Evolutionary conservation across 2,329 filamentous ascomycete species (phyloP).

Genomic region (Penicillium sp.): DNA sequence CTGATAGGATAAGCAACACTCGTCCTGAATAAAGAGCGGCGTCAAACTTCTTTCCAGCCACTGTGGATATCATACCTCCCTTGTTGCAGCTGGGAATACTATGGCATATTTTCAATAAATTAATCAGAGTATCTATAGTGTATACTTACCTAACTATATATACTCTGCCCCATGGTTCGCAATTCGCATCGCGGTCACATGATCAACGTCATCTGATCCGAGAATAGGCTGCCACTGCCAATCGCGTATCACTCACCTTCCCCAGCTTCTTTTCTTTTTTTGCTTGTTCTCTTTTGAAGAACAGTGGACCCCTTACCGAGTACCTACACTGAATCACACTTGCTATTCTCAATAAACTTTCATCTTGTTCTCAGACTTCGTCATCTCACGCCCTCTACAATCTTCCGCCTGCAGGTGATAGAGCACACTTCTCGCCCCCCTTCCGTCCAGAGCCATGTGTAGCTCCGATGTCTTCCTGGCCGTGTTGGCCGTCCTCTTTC

Average conservation of each 20-base stretch:
- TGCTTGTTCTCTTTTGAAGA: neutral
- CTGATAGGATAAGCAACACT: no score
- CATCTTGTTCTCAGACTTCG: neutral
- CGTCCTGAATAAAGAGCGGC: no score
- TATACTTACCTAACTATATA: no score
- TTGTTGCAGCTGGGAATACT: no score
- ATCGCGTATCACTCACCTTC: neutral
- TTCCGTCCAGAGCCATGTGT: conserved; percentile 52
- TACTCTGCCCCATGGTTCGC: no score
- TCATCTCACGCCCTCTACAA: neutral
- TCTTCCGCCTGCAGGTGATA: conserved; percentile 17
- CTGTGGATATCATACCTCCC: no score
- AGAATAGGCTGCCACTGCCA: conserved; percentile 14
- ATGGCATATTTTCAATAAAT: no score
- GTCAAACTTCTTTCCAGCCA: no score
- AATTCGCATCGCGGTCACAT: conserved; percentile 10
- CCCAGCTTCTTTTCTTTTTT: neutral
- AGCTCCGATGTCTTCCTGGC: conserved; percentile 65
- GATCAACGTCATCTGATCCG: conserved; percentile 25
- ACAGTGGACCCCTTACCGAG: conserved; percentile 2
- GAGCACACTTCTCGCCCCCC: conserved; percentile 9
- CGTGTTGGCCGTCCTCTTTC: conserved; percentile 65
- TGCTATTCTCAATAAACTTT: conserved; percentile 2
- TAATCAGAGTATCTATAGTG: no score
- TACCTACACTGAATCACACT: neutral